Conservation (phyloP, 352 stramenopile species). For the Globisporangium yorkense region DNA sequence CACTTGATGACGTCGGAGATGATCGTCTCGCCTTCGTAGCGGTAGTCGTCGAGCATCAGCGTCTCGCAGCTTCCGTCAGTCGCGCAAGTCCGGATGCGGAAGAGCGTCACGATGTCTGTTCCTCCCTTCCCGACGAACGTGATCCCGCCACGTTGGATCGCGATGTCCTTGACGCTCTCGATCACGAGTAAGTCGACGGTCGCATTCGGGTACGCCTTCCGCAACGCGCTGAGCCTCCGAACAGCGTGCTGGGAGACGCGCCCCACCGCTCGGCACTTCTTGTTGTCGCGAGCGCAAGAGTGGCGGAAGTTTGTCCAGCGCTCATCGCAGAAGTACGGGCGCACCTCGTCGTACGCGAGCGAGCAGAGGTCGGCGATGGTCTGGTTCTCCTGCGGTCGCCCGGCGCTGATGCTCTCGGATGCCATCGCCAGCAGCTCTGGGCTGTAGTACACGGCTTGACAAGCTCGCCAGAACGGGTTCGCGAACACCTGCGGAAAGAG, state of each 20-base stretch:
- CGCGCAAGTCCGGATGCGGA: slow-evolving; percentile 5
- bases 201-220: slow-evolving; percentile 1
- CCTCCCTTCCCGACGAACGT: slow-evolving; percentile 4
- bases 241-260: background rate
- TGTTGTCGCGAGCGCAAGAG: background rate
- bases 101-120: slow-evolving; percentile 8
- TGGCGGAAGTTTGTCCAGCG: slow-evolving; percentile 6
- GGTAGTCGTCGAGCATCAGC: slow-evolving; percentile 5
- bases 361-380: slow-evolving; percentile 8
- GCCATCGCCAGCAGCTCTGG: background rate
- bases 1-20: slow-evolving; percentile 7
- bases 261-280: background rate
- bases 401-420: background rate
- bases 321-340: slow-evolving; percentile 12
- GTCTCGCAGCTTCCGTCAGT: background rate
- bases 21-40: slow-evolving; percentile 12
- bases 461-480: slow-evolving; percentile 4
- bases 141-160: slow-evolving; percentile 1
- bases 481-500: slow-evolving; percentile 5
- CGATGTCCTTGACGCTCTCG: slow-evolving; percentile 4
- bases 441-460: slow-evolving; percentile 6
- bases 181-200: slow-evolving; percentile 9
- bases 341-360: background rate
- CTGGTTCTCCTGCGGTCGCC: background rate
- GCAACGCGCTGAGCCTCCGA: background rate